phyloP scores from a whole-genome alignment of 139 green algal genomes.

The Chlorella sp. region DNA sequence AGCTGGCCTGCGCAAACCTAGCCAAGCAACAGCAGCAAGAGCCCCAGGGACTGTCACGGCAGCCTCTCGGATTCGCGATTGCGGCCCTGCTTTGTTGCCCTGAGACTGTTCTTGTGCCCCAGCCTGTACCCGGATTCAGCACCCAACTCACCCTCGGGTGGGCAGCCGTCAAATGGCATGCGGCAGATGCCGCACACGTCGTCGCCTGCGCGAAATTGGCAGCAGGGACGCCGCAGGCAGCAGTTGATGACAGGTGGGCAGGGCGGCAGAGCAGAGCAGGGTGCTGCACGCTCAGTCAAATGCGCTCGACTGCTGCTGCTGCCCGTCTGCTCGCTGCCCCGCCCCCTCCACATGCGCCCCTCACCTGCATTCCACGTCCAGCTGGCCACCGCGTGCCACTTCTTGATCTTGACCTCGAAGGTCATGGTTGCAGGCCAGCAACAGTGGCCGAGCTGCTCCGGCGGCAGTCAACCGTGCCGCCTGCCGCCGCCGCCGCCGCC shows the following conservation, averaged over 20 bases:
- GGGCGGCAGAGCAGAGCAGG: not conserved
- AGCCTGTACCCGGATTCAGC: too few relatives aligned
- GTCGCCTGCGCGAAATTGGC: slow-evolving; percentile 32
- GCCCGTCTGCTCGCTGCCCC: not conserved
- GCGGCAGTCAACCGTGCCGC: too few relatives aligned
- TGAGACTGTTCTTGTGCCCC: too few relatives aligned
- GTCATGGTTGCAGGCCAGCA: slow-evolving; percentile 32
- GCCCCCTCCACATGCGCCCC: not conserved
- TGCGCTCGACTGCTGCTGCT: too few relatives aligned
- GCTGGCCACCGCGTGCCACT: slow-evolving; percentile 62
- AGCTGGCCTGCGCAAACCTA: too few relatives aligned
- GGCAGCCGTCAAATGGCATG: slow-evolving; percentile 66
- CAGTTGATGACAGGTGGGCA: not conserved
- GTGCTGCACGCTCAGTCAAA: too few relatives aligned
- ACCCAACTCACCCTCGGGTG: slow-evolving; percentile 46
- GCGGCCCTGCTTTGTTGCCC: too few relatives aligned
- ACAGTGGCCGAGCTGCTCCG: not conserved
- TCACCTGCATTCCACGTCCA: slow-evolving; percentile 72
- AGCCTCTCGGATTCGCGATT: too few relatives aligned
- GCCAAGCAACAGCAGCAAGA: too few relatives aligned
- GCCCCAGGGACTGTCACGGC: too few relatives aligned
- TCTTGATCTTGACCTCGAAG: slow-evolving; percentile 65
- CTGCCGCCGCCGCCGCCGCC: not conserved
- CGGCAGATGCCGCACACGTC: slow-evolving; percentile 75
- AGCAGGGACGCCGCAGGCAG: not conserved